Evolutionary conservation across 2,329 filamentous ascomycete species (phyloP).

Genomic region (Trichophyton rubrum): DNA sequence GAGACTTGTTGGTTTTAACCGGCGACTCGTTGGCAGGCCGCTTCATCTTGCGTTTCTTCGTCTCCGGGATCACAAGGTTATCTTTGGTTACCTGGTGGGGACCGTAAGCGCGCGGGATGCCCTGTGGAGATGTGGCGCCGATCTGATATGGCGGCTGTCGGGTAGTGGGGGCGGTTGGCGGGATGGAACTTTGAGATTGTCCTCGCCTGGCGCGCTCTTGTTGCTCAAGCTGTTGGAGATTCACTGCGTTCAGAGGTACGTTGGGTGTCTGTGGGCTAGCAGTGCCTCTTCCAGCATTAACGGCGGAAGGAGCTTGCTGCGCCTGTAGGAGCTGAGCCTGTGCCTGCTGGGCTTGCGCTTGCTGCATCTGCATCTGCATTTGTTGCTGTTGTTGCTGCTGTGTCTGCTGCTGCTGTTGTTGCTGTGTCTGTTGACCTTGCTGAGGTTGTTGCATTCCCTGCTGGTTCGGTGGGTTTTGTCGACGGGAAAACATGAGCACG

Average conservation of each 20-base stretch:
- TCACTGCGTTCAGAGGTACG: conserved; percentile 33
- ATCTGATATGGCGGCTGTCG: conserved; percentile 42
- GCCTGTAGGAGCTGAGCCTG: background rate
- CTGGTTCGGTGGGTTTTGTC: background rate
- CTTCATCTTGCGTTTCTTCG: conserved; percentile 46
- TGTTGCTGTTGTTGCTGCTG: conserved; percentile 5
- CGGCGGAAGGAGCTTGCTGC: conserved; percentile 14
- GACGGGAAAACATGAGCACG: conserved; percentile 21
- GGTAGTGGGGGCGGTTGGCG: conserved; percentile 36
- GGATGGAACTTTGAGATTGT: conserved; percentile 30
- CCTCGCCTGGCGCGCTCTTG: conserved; percentile 34
- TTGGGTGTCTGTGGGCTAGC: conserved; percentile 16
- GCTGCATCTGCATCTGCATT: background rate
- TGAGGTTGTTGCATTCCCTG: background rate
- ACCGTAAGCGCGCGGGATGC: conserved; percentile 45
- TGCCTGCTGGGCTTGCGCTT: conserved; percentile 15
- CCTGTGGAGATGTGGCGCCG: conserved; percentile 42
- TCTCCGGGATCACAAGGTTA: conserved; percentile 45
- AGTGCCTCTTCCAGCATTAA: conserved; percentile 16
- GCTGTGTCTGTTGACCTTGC: background rate
- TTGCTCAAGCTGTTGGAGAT: conserved; percentile 36
- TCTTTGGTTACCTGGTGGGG: conserved; percentile 42
- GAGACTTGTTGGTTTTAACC: conserved; percentile 15
- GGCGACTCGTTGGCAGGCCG: conserved; percentile 23
- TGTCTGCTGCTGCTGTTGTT: conserved; percentile 1